Evolutionary conservation across 352 stramenopile genomes (phyloP), one percentile per base, ranked within the genome.

Genomic region (Pythium phragmiticola): DNA sequence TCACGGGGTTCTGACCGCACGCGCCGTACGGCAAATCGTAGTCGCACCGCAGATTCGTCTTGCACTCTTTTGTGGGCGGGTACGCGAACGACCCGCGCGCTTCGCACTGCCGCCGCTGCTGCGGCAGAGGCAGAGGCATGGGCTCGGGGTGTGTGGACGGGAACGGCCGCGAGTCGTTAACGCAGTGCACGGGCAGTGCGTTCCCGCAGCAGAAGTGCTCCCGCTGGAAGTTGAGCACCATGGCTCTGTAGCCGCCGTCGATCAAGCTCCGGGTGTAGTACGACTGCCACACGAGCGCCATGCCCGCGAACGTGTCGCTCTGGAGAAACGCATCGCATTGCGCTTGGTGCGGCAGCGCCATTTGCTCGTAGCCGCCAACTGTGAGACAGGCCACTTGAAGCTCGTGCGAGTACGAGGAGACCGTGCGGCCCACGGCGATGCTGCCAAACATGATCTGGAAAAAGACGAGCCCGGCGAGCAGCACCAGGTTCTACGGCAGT

Each of bases 151-250:
- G 75, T 30, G 69, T 74, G 19, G 56, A 61, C 14, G 84, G 84
- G 52, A 91, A 91, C 6, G 69, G 56, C 13, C 71, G 72, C 7
- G 55, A 60, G 62, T 91, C 78, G 39, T 64, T 65, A 9, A 56
- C 60, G 37, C 84, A 92, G 49, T 84, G 73, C 41, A 75, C 48
- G 0, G 84, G 84, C 3, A 80, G 63, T 4, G 78, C 84, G 23
- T 84, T 84, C 17, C 84, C 84, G 50, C 84, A 92, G 55, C 84
- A 92, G 34, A 90, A 89, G 34, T 82, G 78, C 9, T 76, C 72
- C 49, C 81, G 78, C 59, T 92, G 77, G 12, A 92, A 56, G 19
- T 65, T 77, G 42, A 90, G 71, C 36, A 92, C 66, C 71, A 80
- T 77, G 7, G 80, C 69, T 21, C 80, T 77, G 33, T 84, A 82